phyloP scores from a whole-genome alignment of 108 stramenopile genomes.

The Aureococcus anophagefferens region DNA sequence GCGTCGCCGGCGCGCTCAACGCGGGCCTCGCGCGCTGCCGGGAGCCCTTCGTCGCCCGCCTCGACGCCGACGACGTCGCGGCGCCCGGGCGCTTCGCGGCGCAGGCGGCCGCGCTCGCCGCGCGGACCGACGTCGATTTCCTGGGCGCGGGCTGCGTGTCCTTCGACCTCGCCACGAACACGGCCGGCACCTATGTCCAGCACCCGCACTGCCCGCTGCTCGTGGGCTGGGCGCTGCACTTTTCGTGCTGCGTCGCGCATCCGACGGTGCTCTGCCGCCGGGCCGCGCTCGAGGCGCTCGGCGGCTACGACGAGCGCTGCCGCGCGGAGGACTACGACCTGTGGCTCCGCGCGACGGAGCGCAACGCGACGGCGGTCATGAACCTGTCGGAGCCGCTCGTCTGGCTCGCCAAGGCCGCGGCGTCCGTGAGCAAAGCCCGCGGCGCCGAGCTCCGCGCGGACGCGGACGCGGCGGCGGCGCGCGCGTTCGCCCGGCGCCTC shows the following conservation, averaged over 20 bases:
- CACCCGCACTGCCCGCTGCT: neutral
- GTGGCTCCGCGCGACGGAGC: constrained; percentile 30
- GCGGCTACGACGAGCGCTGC: constrained; percentile 28
- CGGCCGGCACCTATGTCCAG: too few species aligned
- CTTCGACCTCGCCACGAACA: neutral
- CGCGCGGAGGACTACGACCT: constrained; percentile 41
- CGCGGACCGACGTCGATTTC: too few species aligned
- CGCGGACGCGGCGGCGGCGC: neutral
- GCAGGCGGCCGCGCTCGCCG: neutral
- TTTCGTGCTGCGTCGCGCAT: constrained; percentile 32
- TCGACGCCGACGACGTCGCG: constrained; percentile 43
- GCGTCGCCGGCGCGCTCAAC: constrained; percentile 34
- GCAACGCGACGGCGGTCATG: neutral
- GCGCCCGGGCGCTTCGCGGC: constrained; percentile 18
- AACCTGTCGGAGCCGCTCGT: neutral
- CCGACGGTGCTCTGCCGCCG: constrained; percentile 34
- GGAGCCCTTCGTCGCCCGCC: constrained; percentile 30
- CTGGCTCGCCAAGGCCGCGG: neutral
- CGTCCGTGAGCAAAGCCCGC: neutral
- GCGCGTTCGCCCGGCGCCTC: neutral
- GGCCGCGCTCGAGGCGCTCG: constrained; percentile 3
- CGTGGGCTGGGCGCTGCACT: constrained; percentile 35
- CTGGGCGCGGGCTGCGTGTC: neutral
- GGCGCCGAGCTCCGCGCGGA: neutral
- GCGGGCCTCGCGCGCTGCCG: constrained; percentile 22